These are phyloP conservation scores for Mycena vitilis DNA, from an alignment of 768 basidiomycete species.

Conservation along the genomic window DNA sequence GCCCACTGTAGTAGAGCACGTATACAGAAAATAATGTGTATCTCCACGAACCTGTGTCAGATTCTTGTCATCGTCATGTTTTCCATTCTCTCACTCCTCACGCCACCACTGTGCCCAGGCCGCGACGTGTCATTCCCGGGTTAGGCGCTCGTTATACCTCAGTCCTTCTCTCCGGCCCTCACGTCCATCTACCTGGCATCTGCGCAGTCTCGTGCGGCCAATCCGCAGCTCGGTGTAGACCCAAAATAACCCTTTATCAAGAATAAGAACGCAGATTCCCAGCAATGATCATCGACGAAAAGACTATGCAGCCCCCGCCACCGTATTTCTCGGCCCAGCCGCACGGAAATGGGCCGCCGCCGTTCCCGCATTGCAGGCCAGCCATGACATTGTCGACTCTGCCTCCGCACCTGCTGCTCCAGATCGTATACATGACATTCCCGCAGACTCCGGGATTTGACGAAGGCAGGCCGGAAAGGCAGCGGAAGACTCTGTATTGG, in stretches of 20 bases:
- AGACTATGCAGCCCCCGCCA: constrained; percentile 33
- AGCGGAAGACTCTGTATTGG: constrained; percentile 81
- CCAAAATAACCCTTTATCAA: constrained; percentile 29
- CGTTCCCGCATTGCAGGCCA: constrained; percentile 37
- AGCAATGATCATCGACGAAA: constrained; percentile 37
- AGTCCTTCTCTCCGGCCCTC: neutral
- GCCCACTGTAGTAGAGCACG: too few species aligned
- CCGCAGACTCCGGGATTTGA: constrained; percentile 55
- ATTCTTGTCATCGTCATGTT: neutral
- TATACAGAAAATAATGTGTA: too few species aligned
- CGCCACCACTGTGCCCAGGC: too few species aligned
- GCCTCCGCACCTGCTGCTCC: constrained; percentile 74
- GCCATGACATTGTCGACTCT: constrained; percentile 48
- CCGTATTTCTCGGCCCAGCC: constrained; percentile 23
- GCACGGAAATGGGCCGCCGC: constrained; percentile 37
- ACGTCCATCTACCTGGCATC: neutral
- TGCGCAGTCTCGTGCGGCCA: constrained; percentile 21
- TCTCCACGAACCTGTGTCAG: too few species aligned
- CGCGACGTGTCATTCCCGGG: too few species aligned
- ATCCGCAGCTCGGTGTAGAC: constrained; percentile 20
- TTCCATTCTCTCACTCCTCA: too few species aligned
- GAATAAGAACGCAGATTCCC: constrained; percentile 23
- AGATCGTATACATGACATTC: constrained; percentile 76
- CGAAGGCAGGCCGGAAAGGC: constrained; percentile 59
- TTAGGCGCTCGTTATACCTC: too few species aligned